Evolutionary conservation across 2,329 filamentous ascomycete species (phyloP).

Genomic region (Ascochyta koolunga): DNA sequence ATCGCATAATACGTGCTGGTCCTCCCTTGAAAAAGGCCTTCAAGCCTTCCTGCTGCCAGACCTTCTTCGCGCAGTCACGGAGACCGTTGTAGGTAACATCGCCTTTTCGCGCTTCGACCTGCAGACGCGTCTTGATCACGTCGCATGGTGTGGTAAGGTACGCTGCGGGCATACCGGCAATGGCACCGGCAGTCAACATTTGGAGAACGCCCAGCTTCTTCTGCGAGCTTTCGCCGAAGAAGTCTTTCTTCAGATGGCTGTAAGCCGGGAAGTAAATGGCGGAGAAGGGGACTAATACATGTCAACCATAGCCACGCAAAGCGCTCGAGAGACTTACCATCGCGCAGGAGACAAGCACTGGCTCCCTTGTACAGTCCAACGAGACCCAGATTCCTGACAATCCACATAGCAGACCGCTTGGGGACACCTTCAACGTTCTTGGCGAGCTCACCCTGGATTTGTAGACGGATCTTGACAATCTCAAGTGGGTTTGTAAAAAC

Average conservation of each 20-base stretch:
- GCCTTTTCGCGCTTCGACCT: conserved; percentile 96
- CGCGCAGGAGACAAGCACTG: conserved; percentile 89
- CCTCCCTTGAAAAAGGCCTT: conserved; percentile 98
- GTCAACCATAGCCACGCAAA: conserved; percentile 15
- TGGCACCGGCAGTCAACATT: conserved; percentile 91
- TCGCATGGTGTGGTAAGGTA: conserved; percentile 98
- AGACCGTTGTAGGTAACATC: conserved; percentile 87
- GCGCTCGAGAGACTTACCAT: conserved; percentile 53
- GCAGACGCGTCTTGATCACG: conserved; percentile 97
- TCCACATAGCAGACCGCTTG: conserved; percentile 95
- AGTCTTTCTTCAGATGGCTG: conserved; percentile 88
- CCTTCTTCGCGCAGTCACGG: conserved; percentile 81
- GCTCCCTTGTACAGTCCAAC: conserved; percentile 97
- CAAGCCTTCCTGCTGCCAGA: conserved; percentile 91
- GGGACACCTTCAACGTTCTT: conserved; percentile 83
- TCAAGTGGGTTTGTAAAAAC: conserved; percentile 98
- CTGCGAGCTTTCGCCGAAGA: conserved; percentile 86
- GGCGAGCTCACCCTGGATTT: conserved; percentile 94
- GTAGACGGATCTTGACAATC: conserved; percentile 98
- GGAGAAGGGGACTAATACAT: conserved; percentile 78
- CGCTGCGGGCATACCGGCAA: conserved; percentile 63
- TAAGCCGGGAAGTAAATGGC: conserved; percentile 99
- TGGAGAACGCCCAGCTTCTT: conserved; percentile 91
- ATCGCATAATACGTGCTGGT: conserved; percentile 90
- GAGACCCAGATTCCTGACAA: conserved; percentile 91